Evolutionary conservation across 768 basidiomycete species (phyloP).

Genomic region (Hygrophorus pudorinus): DNA sequence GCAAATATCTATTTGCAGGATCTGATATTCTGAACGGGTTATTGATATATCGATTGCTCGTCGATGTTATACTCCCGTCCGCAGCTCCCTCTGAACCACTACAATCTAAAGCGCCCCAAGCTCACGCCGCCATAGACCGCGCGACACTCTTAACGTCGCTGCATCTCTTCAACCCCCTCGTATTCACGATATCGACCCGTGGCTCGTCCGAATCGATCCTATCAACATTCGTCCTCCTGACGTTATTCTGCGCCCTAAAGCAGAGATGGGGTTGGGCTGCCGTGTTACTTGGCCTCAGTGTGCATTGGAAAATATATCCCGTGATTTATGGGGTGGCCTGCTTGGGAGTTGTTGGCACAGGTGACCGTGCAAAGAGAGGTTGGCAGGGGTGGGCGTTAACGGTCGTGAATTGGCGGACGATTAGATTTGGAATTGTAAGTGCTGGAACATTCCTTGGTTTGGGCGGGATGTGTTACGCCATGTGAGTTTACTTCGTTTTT

Average conservation of each 20-base stretch:
- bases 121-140: conserved; percentile 8
- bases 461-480: conserved; percentile 54
- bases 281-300: conserved; percentile 65
- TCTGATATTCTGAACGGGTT: conserved; percentile 77
- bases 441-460: conserved; percentile 57
- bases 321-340: conserved; percentile 82
- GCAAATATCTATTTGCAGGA: conserved; percentile 80
- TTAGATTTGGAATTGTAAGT: conserved; percentile 63
- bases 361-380: conserved; percentile 4
- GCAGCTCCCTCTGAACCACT: background rate
- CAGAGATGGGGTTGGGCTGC: conserved; percentile 59
- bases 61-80: conserved; percentile 35
- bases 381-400: conserved; percentile 24
- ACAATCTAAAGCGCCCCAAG: conserved; percentile 1
- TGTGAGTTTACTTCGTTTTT: conserved; percentile 42
- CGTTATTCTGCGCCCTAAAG: conserved; percentile 50
- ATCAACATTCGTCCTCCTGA: conserved; percentile 64
- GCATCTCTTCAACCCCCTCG: conserved; percentile 89
- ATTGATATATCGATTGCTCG: conserved; percentile 56
- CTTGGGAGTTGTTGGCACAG: conserved; percentile 39
- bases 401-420: conserved; percentile 38
- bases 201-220: conserved; percentile 92
- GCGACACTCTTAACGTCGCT: conserved; percentile 54
- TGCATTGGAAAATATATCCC: conserved; percentile 98
- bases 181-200: conserved; percentile 93